Evolutionary conservation across 1,284 basidiomycete species (phyloP), one percentile per base, ranked within the genome.

Genomic region (Cryptococcus wingfieldii): DNA sequence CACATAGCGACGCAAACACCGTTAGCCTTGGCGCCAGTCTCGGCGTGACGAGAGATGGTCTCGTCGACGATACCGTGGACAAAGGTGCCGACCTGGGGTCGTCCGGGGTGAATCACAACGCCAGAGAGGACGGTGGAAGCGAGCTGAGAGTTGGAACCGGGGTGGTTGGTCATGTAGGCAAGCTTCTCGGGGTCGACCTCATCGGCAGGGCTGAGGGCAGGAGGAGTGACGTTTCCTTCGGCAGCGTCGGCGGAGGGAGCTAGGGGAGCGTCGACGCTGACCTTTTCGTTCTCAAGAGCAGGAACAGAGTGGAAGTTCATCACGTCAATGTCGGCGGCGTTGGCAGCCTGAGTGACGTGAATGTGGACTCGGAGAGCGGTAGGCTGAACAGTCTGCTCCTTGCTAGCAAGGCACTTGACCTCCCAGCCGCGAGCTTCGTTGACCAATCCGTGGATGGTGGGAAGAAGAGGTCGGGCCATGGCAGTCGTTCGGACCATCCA

Each of bases 401-500:
- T 53, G 23, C 62, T 54, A 23, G 58, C 59, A 18, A 72, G 54
- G 34, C 68, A 69, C 13, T 59, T 54, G 9, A 54, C 38, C 50
- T 76, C 74, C 55, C 63, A 67, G 1, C 47, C 45, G 42, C 68
- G 65, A 25, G 72, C 74, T 23, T 72, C 66, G 1, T 66, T 65
- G 37, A 76, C 67, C 34, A 77, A 58, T 5, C 63, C 57, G 10
- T 64, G 49, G 13, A 77, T 58, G 3, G 63, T 69, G 0, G 66
- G 63, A 53, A 76, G 64, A 12, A 76, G 53, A 8, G 70, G 70
- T 34, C 64, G 58, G 1, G 73, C 76, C 13, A 51, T 54, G 18
- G 71, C 69, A 61, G 71, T 64, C 18, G 63, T 69, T 25, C 64
- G 60, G n/a, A 74, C 67, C 18, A 71, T 61, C 76, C 76, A 77